Base-by-base conservation (phyloP, 306 rosid genomes). In the Inga leiocalycina region DNA sequence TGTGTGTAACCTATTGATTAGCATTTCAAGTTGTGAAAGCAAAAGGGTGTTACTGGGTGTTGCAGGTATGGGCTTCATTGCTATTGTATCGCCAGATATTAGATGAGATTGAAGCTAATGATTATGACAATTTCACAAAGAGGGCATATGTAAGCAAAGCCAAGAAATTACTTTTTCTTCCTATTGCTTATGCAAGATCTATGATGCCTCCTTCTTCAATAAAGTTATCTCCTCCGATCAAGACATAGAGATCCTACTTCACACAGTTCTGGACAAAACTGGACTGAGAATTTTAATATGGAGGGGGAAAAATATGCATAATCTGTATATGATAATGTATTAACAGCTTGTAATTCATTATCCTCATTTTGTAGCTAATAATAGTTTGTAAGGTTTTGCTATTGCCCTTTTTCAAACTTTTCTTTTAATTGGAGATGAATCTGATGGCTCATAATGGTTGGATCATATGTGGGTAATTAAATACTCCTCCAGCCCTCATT, bases 101-200 rank as follows among this genome's bases (percentile, higher is more conserved):
- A 86, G 97, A 93, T 17, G 98, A 93, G 85, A 89, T 93, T 32
- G 98, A 93, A 87, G 94, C 92, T 10, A 93, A 93, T 75, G 97
- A 92, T 77, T 93, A 88, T 86, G 88, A 93, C 86, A 93, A 85
- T 87, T 93, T 92, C 86, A 90, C 98, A 2, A 80, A 76, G 76
- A 89, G 97, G 79, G 97, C 98, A 13, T 90, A 88, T 85, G 98
- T 93, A 71, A 68, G 97, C 90, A 93, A 93, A 82, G 82, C 83
- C 69, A 93, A 93, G 90, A 93, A 93, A 85, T 64, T 93, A 14
- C 83, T 91, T 70, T 85, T 88, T 32, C 85, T 93, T 74, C 98
- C 98, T n/a, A 62, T 74, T 76, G 94, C 98, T 1, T 59, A 59
- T 59, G 66, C 66, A 3, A 59, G 81, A 85, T 81, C 93, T 48